Percentiles rank a stretch among this genome's conserved stretches.
Evolutionary conservation across 2,329 filamentous ascomycete species (phyloP).

Genomic region (Aspergillus fischeri): DNA sequence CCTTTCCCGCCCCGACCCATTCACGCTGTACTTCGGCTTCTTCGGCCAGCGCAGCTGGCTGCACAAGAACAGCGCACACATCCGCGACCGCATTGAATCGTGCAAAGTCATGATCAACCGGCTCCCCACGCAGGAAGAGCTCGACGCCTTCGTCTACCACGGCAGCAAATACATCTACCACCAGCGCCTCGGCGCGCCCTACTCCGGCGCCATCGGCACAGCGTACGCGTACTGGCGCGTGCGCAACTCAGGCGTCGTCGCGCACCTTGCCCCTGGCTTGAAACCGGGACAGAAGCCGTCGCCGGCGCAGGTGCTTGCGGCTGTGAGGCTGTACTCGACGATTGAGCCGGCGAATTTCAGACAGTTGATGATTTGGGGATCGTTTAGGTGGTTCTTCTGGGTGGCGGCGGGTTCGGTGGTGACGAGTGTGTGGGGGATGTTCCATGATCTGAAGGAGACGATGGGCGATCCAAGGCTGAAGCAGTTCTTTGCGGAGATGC

Average conservation of each 20-base stretch:
- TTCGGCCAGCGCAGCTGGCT: slow-evolving; percentile 18
- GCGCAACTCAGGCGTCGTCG: slow-evolving; percentile 6
- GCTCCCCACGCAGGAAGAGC: slow-evolving; percentile 29
- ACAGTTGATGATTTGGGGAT: neutral
- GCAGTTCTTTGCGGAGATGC: slow-evolving; percentile 18
- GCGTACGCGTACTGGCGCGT: slow-evolving; percentile 5
- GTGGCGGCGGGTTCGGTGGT: slow-evolving; percentile 2
- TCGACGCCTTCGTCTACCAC: slow-evolving; percentile 28
- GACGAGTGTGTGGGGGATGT: slow-evolving; percentile 9
- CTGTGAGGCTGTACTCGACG: slow-evolving; percentile 2
- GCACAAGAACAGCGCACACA: slow-evolving; percentile 1
- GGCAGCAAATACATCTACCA: slow-evolving; percentile 19
- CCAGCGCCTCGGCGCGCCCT: slow-evolving; percentile 16
- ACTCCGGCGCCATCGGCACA: slow-evolving; percentile 1
- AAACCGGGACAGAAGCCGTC: slow-evolving; percentile 2
- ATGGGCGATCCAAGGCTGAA: slow-evolving; percentile 22
- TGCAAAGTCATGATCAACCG: slow-evolving; percentile 22
- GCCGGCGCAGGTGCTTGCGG: slow-evolving; percentile 2
- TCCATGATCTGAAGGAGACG: slow-evolving; percentile 7
- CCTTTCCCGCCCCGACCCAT: slow-evolving; percentile 20
- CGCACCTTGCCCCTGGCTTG: neutral
- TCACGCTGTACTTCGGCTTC: slow-evolving; percentile 28
- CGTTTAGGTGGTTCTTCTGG: slow-evolving; percentile 16
- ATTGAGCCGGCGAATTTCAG: slow-evolving; percentile 6
- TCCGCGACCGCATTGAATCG: slow-evolving; percentile 16